Base-by-base conservation (phyloP, 257 asterid species). In the Salvia splendens region DNA sequence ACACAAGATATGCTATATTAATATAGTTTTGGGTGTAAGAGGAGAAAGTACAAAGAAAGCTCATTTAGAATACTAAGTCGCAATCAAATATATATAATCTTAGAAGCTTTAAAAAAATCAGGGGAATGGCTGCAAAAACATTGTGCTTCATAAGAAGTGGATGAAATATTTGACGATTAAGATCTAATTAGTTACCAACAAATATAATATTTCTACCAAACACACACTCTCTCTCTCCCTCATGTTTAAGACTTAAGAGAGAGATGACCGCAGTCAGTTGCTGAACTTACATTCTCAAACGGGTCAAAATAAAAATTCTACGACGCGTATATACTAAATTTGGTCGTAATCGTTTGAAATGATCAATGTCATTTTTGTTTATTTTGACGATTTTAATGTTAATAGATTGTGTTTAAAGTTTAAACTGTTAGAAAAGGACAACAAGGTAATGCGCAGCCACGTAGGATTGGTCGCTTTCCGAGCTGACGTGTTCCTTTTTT, bases 1-100 rank as follows among this genome's bases (percentile, higher is more conserved):
- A 11, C 5, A 12, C 4, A 46, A 47, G 24, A 48, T 24, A 24
- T 48, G 53, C 53, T 48, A 40, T 48, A 40, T 14, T 20, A 48
- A 48, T 48, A 48, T 12, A 48, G 6, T 48, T 24, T 24, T 24
- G 24, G 4, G 5, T 48, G 15, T 48, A 48, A 14, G 15, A 48
- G 53, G 53, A 48, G 53, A 48, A 48, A 48, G 24, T 48, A 48
- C 53, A 48, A 14, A 24, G 53, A 48, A 48, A 48, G 53, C 53
- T 48, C 53, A 48, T 48, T 48, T 5, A 40, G 45, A 40, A 40
- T 40, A 40, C 45, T 7, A 2, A 40, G 45, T 40, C 45, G 11
- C 45, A 40, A 6, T 38, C 42, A 47, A 4, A 5, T 47, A 47
- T 45, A 47, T 12, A 47, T 12, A 46, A 46, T 24, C 20, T 47